Conservation (phyloP, 345 rosid species). For the Firmiana major region DNA sequence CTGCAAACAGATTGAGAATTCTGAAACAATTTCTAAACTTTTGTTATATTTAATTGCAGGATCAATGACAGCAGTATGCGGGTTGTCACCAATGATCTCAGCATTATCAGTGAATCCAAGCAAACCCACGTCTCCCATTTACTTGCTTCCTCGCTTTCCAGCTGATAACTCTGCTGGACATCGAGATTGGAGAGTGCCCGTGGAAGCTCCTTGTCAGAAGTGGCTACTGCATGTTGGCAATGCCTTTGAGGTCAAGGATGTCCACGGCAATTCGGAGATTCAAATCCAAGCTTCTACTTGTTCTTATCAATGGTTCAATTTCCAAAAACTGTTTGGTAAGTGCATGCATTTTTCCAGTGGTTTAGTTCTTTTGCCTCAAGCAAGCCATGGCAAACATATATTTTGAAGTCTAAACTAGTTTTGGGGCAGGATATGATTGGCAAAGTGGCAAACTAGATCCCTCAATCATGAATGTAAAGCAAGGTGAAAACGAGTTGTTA, state of each 20-base stretch:
- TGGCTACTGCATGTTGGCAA: conserved; percentile 81
- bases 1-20: not conserved
- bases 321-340: conserved; percentile 72
- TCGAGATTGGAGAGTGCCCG: conserved; percentile 74
- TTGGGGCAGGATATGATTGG: conserved; percentile 69
- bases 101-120: conserved; percentile 78
- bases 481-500: conserved; percentile 30
- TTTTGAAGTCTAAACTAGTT: not conserved
- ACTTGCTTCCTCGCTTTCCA: conserved; percentile 70
- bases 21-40: not conserved
- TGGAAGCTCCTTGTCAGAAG: conserved; percentile 64
- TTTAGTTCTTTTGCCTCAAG: not conserved
- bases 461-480: conserved; percentile 56
- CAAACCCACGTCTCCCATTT: conserved; percentile 64
- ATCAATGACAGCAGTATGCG: conserved; percentile 68
- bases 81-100: conserved; percentile 86
- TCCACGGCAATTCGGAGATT: conserved; percentile 44
- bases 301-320: conserved; percentile 87
- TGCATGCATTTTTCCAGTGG: not conserved
- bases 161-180: conserved; percentile 11
- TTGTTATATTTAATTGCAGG: conserved; percentile 36
- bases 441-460: conserved; percentile 70
- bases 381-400: not conserved
- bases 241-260: conserved; percentile 52
- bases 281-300: conserved; percentile 60